A percentile compares a stretch with the other conserved stretches of the same genome.
These are phyloP conservation scores for Globisporangium parvum DNA, from an alignment of 352 stramenopile genomes.

Conservation along the genomic window DNA sequence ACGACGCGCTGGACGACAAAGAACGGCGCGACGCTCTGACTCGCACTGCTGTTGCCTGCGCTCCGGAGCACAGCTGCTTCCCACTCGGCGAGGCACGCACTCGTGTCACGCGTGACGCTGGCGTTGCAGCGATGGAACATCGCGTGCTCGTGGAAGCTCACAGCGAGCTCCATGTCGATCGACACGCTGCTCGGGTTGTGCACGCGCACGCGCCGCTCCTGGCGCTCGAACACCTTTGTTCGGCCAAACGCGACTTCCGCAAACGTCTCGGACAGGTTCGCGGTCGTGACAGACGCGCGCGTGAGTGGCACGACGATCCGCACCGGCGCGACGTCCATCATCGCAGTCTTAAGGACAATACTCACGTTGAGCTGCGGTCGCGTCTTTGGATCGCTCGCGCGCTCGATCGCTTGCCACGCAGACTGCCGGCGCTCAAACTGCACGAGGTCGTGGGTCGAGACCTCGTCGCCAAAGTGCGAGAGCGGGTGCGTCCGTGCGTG, in stretches of 20 bases:
- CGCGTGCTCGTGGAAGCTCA: constrained; percentile 23
- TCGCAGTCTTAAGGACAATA: constrained; percentile 29
- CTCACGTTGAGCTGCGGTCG: constrained; percentile 12
- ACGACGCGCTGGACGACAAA: constrained; percentile 24
- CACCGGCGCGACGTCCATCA: constrained; percentile 26
- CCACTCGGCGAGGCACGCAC: constrained; percentile 37
- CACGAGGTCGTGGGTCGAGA: constrained; percentile 23
- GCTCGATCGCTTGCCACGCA: constrained; percentile 19
- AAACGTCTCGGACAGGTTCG: constrained; percentile 2
- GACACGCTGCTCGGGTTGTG: constrained; percentile 43
- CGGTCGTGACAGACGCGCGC: constrained; percentile 24
- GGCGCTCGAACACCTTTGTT: constrained; percentile 30
- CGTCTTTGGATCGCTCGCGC: neutral
- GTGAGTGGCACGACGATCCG: constrained; percentile 25
- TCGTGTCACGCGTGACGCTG: constrained; percentile 11
- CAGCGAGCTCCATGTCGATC: constrained; percentile 43
- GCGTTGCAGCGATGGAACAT: constrained; percentile 46
- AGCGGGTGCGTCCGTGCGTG: constrained; percentile 15
- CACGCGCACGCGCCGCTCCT: constrained; percentile 24
- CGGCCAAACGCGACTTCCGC: constrained; percentile 21
- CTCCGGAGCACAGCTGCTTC: neutral
- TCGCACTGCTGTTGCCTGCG: neutral
- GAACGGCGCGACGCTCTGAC: constrained; percentile 21
- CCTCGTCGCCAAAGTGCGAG: constrained; percentile 29
- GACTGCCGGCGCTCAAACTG: constrained; percentile 28